Evolutionary conservation across 2,329 filamentous ascomycete genomes (phyloP).

Genomic region (Ophiocordyceps sinensis): DNA sequence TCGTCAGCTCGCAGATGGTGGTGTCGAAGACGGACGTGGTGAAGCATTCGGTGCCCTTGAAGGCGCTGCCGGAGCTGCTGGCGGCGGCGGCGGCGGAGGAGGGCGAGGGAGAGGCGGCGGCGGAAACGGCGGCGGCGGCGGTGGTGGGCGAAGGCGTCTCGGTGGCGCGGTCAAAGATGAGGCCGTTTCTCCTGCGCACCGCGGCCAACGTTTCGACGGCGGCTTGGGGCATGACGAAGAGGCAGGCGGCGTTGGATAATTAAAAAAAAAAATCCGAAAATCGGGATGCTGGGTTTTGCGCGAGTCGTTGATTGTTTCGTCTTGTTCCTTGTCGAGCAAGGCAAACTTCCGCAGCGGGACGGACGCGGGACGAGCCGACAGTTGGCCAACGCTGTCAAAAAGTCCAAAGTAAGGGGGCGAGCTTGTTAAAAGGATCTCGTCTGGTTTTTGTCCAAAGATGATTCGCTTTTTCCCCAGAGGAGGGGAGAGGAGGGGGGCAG

Average conservation of each 20-base stretch:
- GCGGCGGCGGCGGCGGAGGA: conserved; percentile 3
- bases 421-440: no score
- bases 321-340: not conserved
- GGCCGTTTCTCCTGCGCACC: no score
- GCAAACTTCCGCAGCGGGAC: no score
- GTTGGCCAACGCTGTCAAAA: no score
- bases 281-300: no score
- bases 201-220: not conserved
- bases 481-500: no score
- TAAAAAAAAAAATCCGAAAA: not conserved
- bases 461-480: no score
- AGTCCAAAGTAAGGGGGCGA: no score
- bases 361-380: no score
- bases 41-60: conserved; percentile 17
- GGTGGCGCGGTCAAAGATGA: no score
- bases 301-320: not conserved
- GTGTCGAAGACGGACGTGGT: conserved; percentile 20
- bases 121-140: conserved; percentile 3
- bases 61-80: conserved; percentile 5
- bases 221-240: not conserved
- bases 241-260: not conserved
- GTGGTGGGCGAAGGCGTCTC: no score
- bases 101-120: not conserved
- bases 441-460: no score
- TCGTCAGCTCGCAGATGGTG: conserved; percentile 23